Conservation (phyloP, 2,329 filamentous ascomycete genomes). For the Epichloe typhina region DNA sequence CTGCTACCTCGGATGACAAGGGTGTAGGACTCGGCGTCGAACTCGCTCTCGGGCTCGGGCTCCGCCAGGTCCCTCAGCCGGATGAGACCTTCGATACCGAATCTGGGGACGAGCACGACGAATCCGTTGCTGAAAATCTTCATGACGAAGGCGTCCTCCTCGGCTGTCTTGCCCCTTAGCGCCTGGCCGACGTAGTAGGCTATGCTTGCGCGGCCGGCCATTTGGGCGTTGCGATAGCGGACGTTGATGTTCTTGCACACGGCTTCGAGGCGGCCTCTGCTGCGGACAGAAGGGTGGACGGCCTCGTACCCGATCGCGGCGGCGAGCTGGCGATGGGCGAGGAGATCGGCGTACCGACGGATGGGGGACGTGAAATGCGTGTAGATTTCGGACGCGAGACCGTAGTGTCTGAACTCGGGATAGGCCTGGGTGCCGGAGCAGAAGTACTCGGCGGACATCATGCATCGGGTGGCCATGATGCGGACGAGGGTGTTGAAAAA, state of each 20-base stretch:
- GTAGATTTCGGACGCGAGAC: slow-evolving; percentile 91
- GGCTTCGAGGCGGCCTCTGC: slow-evolving; percentile 72
- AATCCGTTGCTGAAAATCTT: slow-evolving; percentile 95
- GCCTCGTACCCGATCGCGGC: slow-evolving; percentile 89
- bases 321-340: slow-evolving; percentile 86
- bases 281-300: slow-evolving; percentile 68
- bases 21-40: slow-evolving; percentile 75
- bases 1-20: slow-evolving; percentile 47
- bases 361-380: slow-evolving; percentile 98
- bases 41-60: slow-evolving; percentile 65
- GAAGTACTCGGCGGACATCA: slow-evolving; percentile 99
- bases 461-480: slow-evolving; percentile 95
- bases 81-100: slow-evolving; percentile 89
- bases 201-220: slow-evolving; percentile 84
- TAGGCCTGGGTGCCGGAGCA: slow-evolving; percentile 86
- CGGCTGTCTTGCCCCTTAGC: slow-evolving; percentile 60
- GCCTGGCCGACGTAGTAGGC: slow-evolving; percentile 98
- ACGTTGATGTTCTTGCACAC: slow-evolving; percentile 99
- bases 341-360: slow-evolving; percentile 90
- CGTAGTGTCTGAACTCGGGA: slow-evolving; percentile 93
- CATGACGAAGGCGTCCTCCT: slow-evolving; percentile 94
- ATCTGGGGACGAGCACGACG: slow-evolving; percentile 88
- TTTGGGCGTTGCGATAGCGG: slow-evolving; percentile 90
- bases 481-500: slow-evolving; percentile 98
- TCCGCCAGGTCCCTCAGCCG: slow-evolving; percentile 70